Percentiles rank a stretch among this genome's conserved stretches.
Conservation (phyloP, 2,329 filamentous ascomycete genomes). For the Tympanopsis confertula region DNA sequence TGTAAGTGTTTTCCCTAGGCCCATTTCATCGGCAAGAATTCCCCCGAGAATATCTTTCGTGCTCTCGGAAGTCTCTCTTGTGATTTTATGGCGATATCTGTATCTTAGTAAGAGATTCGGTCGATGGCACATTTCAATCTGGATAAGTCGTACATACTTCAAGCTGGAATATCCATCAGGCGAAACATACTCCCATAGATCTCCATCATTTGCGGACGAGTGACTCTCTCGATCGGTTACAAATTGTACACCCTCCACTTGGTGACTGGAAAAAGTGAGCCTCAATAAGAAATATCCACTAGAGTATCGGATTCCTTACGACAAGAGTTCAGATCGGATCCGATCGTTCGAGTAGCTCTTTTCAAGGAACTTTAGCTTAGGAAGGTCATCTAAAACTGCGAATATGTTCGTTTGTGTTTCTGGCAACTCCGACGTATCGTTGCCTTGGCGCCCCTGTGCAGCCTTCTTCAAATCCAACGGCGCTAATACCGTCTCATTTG, state of each 20-base stretch:
- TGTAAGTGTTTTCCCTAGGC: conserved; percentile 10
- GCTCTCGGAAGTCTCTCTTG: conserved; percentile 4
- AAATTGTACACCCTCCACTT: conserved; percentile 9
- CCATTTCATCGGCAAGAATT: conserved; percentile 11
- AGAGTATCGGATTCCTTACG: conserved; percentile 2
- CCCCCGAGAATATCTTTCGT: conserved; percentile 7
- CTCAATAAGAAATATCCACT: background rate
- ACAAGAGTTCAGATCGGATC: conserved; percentile 5
- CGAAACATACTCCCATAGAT: conserved; percentile 6
- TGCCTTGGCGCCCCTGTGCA: too few relatives aligned
- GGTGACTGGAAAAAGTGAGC: conserved; percentile 6
- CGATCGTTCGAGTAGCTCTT: conserved; percentile 4
- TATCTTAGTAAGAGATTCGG: conserved; percentile 1
- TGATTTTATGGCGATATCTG: conserved; percentile 7
- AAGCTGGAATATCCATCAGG: too few relatives aligned
- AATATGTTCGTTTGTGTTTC: too few relatives aligned
- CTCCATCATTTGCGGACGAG: conserved; percentile 1
- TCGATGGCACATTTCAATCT: background rate
- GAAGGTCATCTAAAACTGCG: conserved; percentile 5
- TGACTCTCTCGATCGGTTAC: conserved; percentile 5
- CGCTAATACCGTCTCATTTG: conserved; percentile 5
- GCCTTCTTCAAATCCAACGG: conserved; percentile 4
- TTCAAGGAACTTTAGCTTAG: conserved; percentile 4
- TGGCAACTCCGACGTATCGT: too few relatives aligned
- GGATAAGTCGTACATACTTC: too few relatives aligned